Evolutionary conservation across 257 asterid genomes (phyloP).

Genomic region (Nicotiana obtusifolia): DNA sequence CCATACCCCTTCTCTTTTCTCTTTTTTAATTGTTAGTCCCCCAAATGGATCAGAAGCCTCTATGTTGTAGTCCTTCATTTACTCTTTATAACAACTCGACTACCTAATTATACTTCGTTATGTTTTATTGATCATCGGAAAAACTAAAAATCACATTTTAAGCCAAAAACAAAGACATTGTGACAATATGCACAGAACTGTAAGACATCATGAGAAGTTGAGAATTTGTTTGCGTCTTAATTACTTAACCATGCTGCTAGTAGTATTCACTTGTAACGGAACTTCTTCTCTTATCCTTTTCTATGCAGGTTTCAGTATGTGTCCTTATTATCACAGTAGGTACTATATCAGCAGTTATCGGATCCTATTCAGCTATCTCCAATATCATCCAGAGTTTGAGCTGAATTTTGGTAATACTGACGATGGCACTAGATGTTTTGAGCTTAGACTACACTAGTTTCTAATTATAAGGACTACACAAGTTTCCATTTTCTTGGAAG

Average conservation of each 20-base stretch:
- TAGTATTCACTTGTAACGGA: not conserved
- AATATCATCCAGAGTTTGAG: slow-evolving; percentile 18
- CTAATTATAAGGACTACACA: not conserved
- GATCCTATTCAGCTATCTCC: slow-evolving; percentile 28
- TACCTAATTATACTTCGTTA: not conserved
- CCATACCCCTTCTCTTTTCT: not conserved
- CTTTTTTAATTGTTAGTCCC: not conserved
- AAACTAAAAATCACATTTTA: not conserved
- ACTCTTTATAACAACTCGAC: not conserved
- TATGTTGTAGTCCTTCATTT: not conserved
- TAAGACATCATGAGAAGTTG: not conserved
- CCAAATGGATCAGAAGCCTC: not conserved
- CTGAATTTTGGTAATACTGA: not conserved
- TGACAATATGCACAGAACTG: not conserved
- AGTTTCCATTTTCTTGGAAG: not conserved
- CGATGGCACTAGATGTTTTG: not conserved
- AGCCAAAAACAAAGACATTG: not conserved
- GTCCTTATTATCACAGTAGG: slow-evolving; percentile 21
- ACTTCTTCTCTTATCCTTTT: not conserved
- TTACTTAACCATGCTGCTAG: not conserved
- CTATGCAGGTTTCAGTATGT: slow-evolving; percentile 24
- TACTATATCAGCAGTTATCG: slow-evolving; percentile 17
- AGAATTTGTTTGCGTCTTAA: not conserved
- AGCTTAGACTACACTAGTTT: not conserved
- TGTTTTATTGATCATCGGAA: not conserved